Base-by-base conservation (phyloP, 2,329 filamentous ascomycete genomes). In the Talaromyces sp. region DNA sequence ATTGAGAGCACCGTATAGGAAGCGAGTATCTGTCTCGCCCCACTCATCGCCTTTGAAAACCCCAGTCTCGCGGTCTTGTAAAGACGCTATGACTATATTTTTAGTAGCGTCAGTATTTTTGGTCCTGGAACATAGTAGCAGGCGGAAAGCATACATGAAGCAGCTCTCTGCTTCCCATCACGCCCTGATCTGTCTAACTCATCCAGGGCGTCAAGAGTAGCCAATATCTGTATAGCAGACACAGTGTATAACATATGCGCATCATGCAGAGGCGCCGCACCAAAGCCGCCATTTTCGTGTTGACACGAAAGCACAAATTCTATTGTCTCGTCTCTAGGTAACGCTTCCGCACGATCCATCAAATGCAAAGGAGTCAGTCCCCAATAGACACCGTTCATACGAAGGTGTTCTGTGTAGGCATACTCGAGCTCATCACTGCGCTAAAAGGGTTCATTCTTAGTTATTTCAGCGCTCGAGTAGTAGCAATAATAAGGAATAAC, bases 381-480 rank as follows among this genome's bases (percentile, higher is more conserved):
- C 95, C 95, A 99, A 79, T 99, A 99, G 57, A 99, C 86, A 52
- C 95, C 95, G 76, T 95, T 97, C 65, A 99, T 85, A 67, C 95
- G 92, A 70, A 99, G 84, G 77, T 99, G 95, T 79, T 99, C 94
- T 14, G 95, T 99, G 75, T 98, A 84, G 90, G 94, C 97, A 82
- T 98, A 99, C 78, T 97, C 93, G 72, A 97, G 88, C 79, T 97
- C 92, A 83, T 98, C 93, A 81, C 91, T 93, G 75, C 90, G 89
- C 87, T 90, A 71, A 73, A 81, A 79, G 74, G 74, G 9, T 43
- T 27, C 6, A 6, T 24, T 47, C 35, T 59, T n/a, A 39, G 37
- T 24, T 19, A 37, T 19, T n/a, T 14, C 13, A 50, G 14, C 13
- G 24, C 35, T 37, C 13, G 35, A 37, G 13, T 3, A 13, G 35